Percentiles rank a stretch among this genome's conserved stretches.
These are phyloP conservation scores for Marsdenia floribunda DNA, from an alignment of 257 asterid genomes.

Conservation along the genomic window DNA sequence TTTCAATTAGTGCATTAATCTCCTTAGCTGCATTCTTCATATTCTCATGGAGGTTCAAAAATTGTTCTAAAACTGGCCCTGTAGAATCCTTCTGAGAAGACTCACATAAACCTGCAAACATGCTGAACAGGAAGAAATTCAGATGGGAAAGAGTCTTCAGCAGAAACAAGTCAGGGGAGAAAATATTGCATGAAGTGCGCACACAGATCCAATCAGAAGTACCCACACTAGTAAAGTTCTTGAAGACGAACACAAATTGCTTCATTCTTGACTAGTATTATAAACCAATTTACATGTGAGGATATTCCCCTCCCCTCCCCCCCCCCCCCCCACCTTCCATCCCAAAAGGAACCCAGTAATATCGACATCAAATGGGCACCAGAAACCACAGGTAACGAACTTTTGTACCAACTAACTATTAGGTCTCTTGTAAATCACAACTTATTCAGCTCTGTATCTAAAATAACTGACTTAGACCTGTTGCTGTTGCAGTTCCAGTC, in stretches of 20 bases:
- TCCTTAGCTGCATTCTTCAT: constrained; percentile 39
- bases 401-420: background rate
- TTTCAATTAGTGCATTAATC: constrained; percentile 28
- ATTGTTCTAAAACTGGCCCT: constrained; percentile 56
- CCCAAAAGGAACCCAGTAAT: background rate
- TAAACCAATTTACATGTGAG: background rate
- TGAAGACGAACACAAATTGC: background rate
- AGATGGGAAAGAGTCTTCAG: background rate
- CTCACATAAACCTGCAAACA: constrained; percentile 67
- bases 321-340: no score
- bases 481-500: background rate
- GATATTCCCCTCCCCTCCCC: background rate
- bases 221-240: background rate
- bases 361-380: background rate
- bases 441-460: background rate
- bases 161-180: background rate
- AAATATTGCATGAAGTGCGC: background rate
- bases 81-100: constrained; percentile 42
- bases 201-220: background rate
- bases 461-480: background rate
- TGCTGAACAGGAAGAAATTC: constrained; percentile 29
- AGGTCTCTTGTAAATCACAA: background rate
- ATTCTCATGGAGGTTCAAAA: constrained; percentile 49
- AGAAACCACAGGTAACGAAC: background rate
- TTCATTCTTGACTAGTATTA: background rate